Conservation (phyloP, 768 basidiomycete genomes). For the Rhodotorula graminis region DNA sequence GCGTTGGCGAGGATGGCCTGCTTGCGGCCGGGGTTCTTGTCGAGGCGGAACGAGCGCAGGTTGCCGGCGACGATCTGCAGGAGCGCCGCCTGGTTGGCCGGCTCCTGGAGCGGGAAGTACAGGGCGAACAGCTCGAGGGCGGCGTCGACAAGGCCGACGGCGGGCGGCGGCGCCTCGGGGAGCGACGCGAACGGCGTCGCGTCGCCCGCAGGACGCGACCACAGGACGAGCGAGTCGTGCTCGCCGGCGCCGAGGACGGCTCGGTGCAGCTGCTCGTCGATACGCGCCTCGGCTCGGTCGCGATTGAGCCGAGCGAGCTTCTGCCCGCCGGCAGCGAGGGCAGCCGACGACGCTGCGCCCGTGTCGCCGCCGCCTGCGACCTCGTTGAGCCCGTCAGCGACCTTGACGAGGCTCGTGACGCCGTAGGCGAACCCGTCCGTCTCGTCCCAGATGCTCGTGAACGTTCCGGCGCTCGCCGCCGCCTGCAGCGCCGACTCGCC, state of each 20-base stretch:
- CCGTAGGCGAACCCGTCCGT: slow-evolving; percentile 89
- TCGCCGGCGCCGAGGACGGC: slow-evolving; percentile 80
- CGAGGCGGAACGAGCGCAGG: slow-evolving; percentile 68
- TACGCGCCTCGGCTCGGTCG: slow-evolving; percentile 72
- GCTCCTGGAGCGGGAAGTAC: slow-evolving; percentile 72
- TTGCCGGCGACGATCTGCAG: slow-evolving; percentile 57
- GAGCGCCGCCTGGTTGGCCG: slow-evolving; percentile 48
- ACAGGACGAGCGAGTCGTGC: slow-evolving; percentile 73
- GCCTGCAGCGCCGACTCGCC: slow-evolving; percentile 79
- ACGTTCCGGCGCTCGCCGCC: slow-evolving; percentile 73
- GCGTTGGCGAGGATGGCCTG: slow-evolving; percentile 79
- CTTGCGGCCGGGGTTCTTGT: slow-evolving; percentile 79
- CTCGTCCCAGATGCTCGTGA: slow-evolving; percentile 78
- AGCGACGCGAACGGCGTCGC: slow-evolving; percentile 42
- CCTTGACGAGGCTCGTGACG: slow-evolving; percentile 58
- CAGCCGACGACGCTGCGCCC: not conserved
- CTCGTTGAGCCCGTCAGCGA: slow-evolving; percentile 19
- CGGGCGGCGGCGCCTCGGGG: slow-evolving; percentile 62
- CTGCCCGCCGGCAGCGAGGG: not conserved
- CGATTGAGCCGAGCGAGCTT: slow-evolving; percentile 58
- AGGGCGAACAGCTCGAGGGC: slow-evolving; percentile 81
- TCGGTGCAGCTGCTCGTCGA: slow-evolving; percentile 69
- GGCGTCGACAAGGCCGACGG: slow-evolving; percentile 77
- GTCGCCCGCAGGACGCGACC: slow-evolving; percentile 47
- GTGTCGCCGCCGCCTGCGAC: slow-evolving; percentile 38